Base-by-base conservation (phyloP, 768 basidiomycete species). In the Strobilomyces dryophilus region DNA sequence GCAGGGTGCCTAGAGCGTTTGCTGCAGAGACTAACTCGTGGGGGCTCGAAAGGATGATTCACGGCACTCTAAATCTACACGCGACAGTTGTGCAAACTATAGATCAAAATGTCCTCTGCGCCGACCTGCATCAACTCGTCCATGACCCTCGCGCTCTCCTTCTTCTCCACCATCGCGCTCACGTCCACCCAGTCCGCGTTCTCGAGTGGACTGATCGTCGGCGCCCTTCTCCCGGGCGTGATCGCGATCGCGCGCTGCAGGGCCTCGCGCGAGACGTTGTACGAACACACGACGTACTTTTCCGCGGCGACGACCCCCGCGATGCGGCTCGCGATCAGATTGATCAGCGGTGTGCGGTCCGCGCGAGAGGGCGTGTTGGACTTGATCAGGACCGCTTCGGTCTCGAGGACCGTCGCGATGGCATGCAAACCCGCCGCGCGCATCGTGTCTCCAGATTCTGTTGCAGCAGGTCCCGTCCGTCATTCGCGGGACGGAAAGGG, bases 401-500 rank as follows among this genome's bases (percentile, higher is more conserved):
- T 83, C 37, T 85, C 70, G 50, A 99, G 80, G 11, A 99, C 68
- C 10, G 93, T 98, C 14, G 85, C 88, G 63, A 99, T 98, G 37
- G 95, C 84, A 68, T 90, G 90, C 51, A 98, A 77, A 35, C 95
- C 97, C 0, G 95, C 95, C 24, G 95, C 97, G 32, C 95, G 91
- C 97, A 99, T 99, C 8, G 97, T 99, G 64, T 99, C 97, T 40
- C 97, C 97, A 17, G 95, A 99, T 73, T 98, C 95, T 95, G 66
- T 37, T 31, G 45, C 48, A n/a, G n/a, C n/a, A n/a, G n/a, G 11
- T 10, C n/a, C 1, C 36, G 37, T 20, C 35, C 4, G 10, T 3
- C n/a, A 29, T 53, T 17, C 18, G 24, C 53, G 15, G 14, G 27
- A 10, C 10, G 12, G 2, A 5, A 24, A 17, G 11, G 12, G 3